Conservation (phyloP, 345 rosid genomes). For the Turritis glabra region DNA sequence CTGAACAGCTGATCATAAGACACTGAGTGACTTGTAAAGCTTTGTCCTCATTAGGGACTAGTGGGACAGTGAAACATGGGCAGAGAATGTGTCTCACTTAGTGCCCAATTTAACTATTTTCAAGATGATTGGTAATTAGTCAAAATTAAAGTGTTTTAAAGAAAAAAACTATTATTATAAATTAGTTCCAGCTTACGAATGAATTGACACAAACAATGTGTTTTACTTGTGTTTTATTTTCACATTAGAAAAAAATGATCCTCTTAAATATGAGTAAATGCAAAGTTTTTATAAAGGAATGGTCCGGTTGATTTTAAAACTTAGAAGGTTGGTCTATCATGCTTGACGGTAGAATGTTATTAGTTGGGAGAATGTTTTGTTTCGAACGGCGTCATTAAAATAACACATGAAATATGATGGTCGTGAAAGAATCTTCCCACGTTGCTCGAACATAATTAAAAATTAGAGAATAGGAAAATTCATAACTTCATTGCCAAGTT, state of each 20-base stretch:
- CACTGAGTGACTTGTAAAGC: slow-evolving; percentile 57
- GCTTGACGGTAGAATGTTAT: too few species aligned
- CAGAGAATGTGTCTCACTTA: slow-evolving; percentile 60
- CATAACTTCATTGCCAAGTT: slow-evolving; percentile 26
- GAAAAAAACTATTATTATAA: neutral
- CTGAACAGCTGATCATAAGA: slow-evolving; percentile 50
- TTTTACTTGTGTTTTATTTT: neutral
- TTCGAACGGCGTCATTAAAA: neutral
- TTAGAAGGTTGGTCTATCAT: too few species aligned
- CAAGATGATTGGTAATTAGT: slow-evolving; percentile 1
- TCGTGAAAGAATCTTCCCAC: slow-evolving; percentile 36
- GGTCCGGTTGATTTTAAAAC: too few species aligned
- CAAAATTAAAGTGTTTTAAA: neutral
- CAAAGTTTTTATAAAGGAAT: too few species aligned
- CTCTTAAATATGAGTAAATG: too few species aligned
- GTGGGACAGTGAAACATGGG: slow-evolving; percentile 80
- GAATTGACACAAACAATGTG: neutral
- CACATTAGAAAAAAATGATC: too few species aligned
- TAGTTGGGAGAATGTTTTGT: slow-evolving; percentile 26
- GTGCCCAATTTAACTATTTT: slow-evolving; percentile 11
- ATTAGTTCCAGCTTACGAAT: neutral
- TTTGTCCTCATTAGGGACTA: slow-evolving; percentile 64
- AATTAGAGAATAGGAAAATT: slow-evolving; percentile 8
- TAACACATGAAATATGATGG: neutral
- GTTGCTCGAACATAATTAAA: slow-evolving; percentile 22